phyloP scores from a whole-genome alignment of 441 rosid species.

The Arabidopsis lyrata region DNA sequence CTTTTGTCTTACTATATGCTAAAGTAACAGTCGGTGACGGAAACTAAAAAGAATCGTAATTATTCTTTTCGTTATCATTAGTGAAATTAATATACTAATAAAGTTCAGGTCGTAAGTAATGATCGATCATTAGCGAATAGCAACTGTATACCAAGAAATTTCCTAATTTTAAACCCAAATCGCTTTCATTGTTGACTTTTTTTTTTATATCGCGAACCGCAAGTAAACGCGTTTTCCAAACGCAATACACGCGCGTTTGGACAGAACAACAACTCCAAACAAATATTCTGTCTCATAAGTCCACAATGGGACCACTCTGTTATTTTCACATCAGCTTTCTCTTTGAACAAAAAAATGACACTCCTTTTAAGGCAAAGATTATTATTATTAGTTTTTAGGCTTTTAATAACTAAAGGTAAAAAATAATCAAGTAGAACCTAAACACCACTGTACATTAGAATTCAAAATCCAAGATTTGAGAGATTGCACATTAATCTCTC shows the following conservation, averaged over 20 bases:
- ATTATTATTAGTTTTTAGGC: constrained; percentile 21
- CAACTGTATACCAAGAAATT: constrained; percentile 9
- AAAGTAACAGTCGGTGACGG: constrained; percentile 40
- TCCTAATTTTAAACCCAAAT: background rate
- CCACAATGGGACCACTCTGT: constrained; percentile 15
- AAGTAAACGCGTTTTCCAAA: constrained; percentile 24
- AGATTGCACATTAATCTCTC: constrained; percentile 25
- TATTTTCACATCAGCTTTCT: constrained; percentile 14
- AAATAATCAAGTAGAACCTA: constrained; percentile 20
- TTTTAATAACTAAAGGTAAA: constrained; percentile 27
- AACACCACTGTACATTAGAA: constrained; percentile 23
- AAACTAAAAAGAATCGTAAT: constrained; percentile 12
- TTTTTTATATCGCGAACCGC: background rate
- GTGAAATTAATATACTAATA: constrained; percentile 11
- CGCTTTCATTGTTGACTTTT: constrained; percentile 28
- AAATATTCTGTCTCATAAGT: background rate
- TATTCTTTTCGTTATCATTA: background rate
- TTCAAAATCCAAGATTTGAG: constrained; percentile 25
- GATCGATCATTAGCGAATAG: constrained; percentile 33
- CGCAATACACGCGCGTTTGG: constrained; percentile 26
- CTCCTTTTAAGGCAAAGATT: constrained; percentile 33
- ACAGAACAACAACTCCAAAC: background rate
- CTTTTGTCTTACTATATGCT: constrained; percentile 30
- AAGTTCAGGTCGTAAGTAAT: constrained; percentile 36
- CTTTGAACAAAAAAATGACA: background rate